phyloP scores from a whole-genome alignment of 78 protist species.

The Dictyostelium discoideum region DNA sequence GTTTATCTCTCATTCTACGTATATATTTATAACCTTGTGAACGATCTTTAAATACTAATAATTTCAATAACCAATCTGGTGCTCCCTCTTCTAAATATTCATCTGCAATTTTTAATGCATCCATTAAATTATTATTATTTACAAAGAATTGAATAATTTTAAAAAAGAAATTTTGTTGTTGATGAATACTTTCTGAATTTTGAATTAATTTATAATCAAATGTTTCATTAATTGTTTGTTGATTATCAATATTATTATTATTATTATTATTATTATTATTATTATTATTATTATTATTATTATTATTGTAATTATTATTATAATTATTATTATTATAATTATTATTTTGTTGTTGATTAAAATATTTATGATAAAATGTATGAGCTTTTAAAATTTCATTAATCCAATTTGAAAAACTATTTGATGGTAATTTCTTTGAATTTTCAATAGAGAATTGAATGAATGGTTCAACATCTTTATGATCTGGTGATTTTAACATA shows the following conservation, averaged over 20 bases:
- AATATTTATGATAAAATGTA: conserved; percentile 50
- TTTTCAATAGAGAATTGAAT: conserved; percentile 14
- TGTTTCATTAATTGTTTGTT: background rate
- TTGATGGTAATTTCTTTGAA: background rate
- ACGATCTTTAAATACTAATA: conserved; percentile 57
- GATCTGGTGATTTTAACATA: conserved; percentile 62
- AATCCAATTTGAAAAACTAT: conserved; percentile 51
- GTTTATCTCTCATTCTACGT: conserved; percentile 60
- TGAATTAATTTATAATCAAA: conserved; percentile 26
- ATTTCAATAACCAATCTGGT: conserved; percentile 70
- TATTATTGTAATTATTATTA: too few species aligned
- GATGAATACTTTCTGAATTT: conserved; percentile 62
- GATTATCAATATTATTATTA: background rate
- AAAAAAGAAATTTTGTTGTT: conserved; percentile 72
- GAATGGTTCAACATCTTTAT: conserved; percentile 26
- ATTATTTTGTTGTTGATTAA: background rate
- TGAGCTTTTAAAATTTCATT: conserved; percentile 49
- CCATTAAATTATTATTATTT: background rate
- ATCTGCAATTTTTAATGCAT: conserved; percentile 72
- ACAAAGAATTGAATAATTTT: conserved; percentile 63
- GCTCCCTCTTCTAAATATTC: conserved; percentile 78
- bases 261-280: background rate
- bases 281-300: background rate
- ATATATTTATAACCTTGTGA: conserved; percentile 43
- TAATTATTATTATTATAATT: too few species aligned